phyloP scores from a whole-genome alignment of 2,329 filamentous ascomycete genomes.

The Elsinoe ampelina region DNA sequence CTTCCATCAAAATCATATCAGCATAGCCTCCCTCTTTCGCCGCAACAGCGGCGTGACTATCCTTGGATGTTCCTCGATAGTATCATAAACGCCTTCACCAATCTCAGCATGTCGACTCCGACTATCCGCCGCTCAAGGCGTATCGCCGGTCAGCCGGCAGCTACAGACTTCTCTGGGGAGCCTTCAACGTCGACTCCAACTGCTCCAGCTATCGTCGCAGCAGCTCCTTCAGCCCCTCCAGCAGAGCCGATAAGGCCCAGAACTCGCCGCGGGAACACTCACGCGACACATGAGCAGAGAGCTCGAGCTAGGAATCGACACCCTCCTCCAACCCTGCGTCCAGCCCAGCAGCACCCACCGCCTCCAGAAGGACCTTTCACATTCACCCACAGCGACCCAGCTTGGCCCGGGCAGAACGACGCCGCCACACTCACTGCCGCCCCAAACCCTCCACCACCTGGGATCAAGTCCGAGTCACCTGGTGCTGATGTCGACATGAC shows the following conservation, averaged over 20 bases:
- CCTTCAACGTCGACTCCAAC: background rate
- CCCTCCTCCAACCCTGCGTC: background rate
- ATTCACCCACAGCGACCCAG: slow-evolving; percentile 1
- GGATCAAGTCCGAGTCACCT: background rate
- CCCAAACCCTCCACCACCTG: too few relatives aligned
- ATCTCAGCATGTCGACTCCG: background rate
- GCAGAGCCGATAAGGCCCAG: background rate
- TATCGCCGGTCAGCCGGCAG: background rate
- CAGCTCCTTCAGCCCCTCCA: background rate
- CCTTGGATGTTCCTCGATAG: background rate
- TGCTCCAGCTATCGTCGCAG: background rate
- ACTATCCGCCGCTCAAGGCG: slow-evolving; percentile 1
- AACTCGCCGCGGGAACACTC: background rate
- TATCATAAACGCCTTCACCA: background rate
- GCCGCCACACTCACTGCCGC: background rate
- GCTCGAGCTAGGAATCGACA: background rate
- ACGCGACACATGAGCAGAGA: background rate
- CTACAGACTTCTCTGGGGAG: background rate
- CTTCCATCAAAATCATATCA: background rate
- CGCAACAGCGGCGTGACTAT: background rate
- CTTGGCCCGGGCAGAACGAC: background rate
- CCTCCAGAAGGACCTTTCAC: background rate
- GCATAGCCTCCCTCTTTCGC: too few relatives aligned
- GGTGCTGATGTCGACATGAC: background rate
- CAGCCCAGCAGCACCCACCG: background rate